Percentiles rank a stretch among this genome's conserved stretches.
Conservation (phyloP, 176 grass and related monocot species). For the Oryza brachyantha region DNA sequence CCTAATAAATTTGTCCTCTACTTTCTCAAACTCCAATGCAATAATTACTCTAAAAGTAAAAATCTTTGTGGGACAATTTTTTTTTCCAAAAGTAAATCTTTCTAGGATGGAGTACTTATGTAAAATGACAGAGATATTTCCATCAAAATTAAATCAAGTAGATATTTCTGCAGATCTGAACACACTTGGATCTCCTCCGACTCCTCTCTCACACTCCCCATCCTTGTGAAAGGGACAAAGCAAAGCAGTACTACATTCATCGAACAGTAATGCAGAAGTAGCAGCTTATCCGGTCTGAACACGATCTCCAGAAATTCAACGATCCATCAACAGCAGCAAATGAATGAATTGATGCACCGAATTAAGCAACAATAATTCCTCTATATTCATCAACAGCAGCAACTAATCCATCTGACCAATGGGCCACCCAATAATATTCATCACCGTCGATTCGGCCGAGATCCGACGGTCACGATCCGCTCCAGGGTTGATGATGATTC, state of each 20-base stretch:
- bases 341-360: neutral
- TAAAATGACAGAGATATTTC: neutral
- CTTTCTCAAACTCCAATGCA: too few relatives aligned
- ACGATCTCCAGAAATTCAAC: neutral
- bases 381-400: neutral
- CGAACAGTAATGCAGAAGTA: too few relatives aligned
- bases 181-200: neutral
- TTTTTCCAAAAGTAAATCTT: too few relatives aligned
- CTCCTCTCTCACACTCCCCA: neutral
- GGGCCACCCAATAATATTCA: neutral
- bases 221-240: neutral
- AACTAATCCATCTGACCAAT: neutral
- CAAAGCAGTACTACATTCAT: neutral
- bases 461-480: neutral
- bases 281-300: neutral
- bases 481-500: neutral
- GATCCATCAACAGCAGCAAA: neutral
- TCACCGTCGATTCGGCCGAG: neutral
- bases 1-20: too few relatives aligned
- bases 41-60: too few relatives aligned
- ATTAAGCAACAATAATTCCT: neutral
- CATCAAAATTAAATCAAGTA: neutral
- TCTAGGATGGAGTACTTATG: too few relatives aligned
- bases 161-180: neutral
- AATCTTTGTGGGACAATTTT: too few relatives aligned